phyloP scores from a whole-genome alignment of 1,284 basidiomycete genomes.

The Ustilago shanxiensis region DNA sequence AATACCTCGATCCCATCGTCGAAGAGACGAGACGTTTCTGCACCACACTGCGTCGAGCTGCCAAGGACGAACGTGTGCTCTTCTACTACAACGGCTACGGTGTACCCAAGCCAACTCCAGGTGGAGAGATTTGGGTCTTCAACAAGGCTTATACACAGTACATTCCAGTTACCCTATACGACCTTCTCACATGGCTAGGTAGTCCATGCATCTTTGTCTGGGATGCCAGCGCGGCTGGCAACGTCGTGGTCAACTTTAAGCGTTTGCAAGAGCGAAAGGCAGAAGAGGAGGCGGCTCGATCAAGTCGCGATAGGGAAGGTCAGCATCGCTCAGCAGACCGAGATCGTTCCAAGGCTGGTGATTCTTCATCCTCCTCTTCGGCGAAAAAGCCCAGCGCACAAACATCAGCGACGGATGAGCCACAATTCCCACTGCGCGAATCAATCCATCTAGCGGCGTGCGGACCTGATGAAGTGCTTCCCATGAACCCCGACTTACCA shows the following conservation, averaged over 20 bases:
- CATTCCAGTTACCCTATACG: constrained; percentile 93
- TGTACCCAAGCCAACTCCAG: constrained; percentile 94
- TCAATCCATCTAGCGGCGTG: constrained; percentile 97
- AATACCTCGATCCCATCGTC: constrained; percentile 91
- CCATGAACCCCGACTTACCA: constrained; percentile 94
- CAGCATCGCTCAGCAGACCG: constrained; percentile 27
- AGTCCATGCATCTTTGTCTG: constrained; percentile 97
- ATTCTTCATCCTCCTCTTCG: constrained; percentile 18
- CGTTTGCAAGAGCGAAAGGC: constrained; percentile 87
- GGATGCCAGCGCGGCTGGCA: constrained; percentile 96
- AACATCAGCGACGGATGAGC: constrained; percentile 53
- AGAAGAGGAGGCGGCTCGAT: constrained; percentile 75
- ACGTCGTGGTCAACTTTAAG: constrained; percentile 91
- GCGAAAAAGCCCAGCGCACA: constrained; percentile 25
- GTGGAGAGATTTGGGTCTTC: constrained; percentile 99
- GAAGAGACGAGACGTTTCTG: constrained; percentile 95
- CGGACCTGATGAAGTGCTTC: constrained; percentile 88
- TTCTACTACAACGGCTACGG: constrained; percentile 99
- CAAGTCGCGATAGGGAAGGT: constrained; percentile 70
- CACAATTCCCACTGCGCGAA: constrained; percentile 79
- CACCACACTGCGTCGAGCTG: constrained; percentile 83
- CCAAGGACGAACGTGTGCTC: constrained; percentile 91
- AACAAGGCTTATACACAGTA: constrained; percentile 98
- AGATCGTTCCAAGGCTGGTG: constrained; percentile 22
- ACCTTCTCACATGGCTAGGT: constrained; percentile 84